phyloP scores from a whole-genome alignment of 169 alveolate genomes.

The Plasmodium chabaudi region DNA sequence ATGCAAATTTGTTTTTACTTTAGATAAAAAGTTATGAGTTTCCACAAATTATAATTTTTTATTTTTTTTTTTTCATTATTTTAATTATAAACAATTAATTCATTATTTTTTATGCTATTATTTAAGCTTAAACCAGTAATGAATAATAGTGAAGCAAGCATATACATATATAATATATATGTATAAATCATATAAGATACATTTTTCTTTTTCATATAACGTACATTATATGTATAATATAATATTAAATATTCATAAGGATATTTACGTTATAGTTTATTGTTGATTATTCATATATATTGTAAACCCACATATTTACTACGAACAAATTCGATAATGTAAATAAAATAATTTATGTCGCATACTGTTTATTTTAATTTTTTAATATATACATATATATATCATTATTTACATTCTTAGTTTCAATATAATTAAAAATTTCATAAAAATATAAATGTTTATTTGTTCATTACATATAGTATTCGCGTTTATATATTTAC shows the following conservation, averaged over 20 bases:
- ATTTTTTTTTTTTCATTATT: constrained; percentile 21
- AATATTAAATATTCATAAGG: constrained; percentile 1
- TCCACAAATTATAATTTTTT: constrained; percentile 2
- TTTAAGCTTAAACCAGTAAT: constrained; percentile 13
- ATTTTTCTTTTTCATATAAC: not conserved
- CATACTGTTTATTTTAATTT: constrained; percentile 17
- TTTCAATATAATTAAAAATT: constrained; percentile 43
- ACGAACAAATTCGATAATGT: constrained; percentile 26
- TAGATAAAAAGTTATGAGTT: constrained; percentile 13
- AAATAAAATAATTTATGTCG: constrained; percentile 12
- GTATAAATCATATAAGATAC: constrained; percentile 10
- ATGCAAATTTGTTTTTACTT: constrained; percentile 31
- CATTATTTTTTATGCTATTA: constrained; percentile 17
- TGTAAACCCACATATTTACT: constrained; percentile 9
- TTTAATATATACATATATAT: constrained; percentile 2
- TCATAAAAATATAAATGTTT: constrained; percentile 10
- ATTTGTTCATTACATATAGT: constrained; percentile 3
- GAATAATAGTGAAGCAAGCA: not conserved
- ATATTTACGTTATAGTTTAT: not conserved
- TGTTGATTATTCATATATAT: constrained; percentile 21
- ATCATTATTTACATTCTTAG: constrained; percentile 10
- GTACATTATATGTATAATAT: constrained; percentile 5
- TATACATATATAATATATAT: constrained; percentile 12
- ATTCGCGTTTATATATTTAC: constrained; percentile 5
- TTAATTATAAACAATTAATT: constrained; percentile 3